Evolutionary conservation across 345 rosid species (phyloP), one percentile per base, ranked within the genome.

Genomic region (Arabis alpina): DNA sequence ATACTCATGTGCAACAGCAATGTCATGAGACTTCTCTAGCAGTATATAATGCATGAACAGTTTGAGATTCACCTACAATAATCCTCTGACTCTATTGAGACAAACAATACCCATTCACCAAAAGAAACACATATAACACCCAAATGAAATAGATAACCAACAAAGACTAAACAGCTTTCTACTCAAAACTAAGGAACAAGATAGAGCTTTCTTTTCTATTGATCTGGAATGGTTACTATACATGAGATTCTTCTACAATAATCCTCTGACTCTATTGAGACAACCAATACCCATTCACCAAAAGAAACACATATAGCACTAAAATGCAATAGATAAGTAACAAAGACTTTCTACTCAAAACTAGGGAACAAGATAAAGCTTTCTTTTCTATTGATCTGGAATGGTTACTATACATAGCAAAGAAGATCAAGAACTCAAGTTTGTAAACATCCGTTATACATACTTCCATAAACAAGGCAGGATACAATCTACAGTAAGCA

Each of bases 91-190:
- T 66, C 61, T 66, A 41, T 11, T 23, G 48, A 47, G 24, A 43
- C 71, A 8, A 15, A 54, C 16, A 28, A 62, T 30, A 19, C 23
- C 23, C 0, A 19, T 19, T 19, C 23, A 19, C 23, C 23, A 19
- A 19, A 19, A 19, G 23, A 19, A 19, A 19, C 23, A 19, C 23
- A 19, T 19, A 19, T 19, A 19, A 19, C 42, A 8, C 44, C 23
- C 2, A 2, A 36, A 47, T 7, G 24, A 13, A 47, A 47, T 37
- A 47, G 12, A 34, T 2, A 68, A 55, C 8, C 34, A 45, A 45
- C 48, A 69, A 68, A n/a, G 56, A n/a, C n/a, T n/a, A n/a, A n/a
- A n/a, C n/a, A n/a, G 41, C 28, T 28, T 11, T 40, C 19, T 37
- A 37, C 47, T 50, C 2, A 49, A 39, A n/a, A n/a, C n/a, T n/a